Evolutionary conservation across 2,329 filamentous ascomycete genomes (phyloP).

Genomic region (Diaporthe helianthi): DNA sequence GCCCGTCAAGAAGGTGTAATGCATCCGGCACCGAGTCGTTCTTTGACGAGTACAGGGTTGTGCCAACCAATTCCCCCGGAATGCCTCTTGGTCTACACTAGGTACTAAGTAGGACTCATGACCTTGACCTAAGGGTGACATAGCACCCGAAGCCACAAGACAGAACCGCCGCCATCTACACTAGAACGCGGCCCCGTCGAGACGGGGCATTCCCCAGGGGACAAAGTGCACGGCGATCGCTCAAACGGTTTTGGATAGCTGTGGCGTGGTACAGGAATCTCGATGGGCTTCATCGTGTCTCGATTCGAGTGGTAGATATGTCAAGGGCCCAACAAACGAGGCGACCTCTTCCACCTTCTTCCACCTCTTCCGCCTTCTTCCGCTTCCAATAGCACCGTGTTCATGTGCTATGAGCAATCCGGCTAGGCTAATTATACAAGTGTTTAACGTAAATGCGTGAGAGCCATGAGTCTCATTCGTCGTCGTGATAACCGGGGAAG

Average conservation of each 20-base stretch:
- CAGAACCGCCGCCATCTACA: not conserved
- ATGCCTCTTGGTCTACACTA: not conserved
- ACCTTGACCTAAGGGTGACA: not conserved
- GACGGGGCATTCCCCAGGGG: not conserved
- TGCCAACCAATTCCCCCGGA: constrained; percentile 9
- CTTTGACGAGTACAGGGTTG: not conserved
- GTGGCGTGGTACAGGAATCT: not conserved
- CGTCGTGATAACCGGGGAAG: constrained; percentile 13
- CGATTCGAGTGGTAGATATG: constrained; percentile 11
- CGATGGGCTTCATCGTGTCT: constrained; percentile 16
- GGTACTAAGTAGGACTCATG: not conserved
- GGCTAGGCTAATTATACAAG: constrained; percentile 23
- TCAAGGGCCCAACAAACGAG: not conserved
- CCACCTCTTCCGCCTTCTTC: too few relatives aligned
- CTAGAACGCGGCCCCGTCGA: not conserved
- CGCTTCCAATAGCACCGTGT: not conserved
- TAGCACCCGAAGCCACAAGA: not conserved
- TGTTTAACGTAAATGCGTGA: constrained; percentile 20
- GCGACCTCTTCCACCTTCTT: too few relatives aligned
- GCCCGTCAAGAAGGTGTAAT: not conserved
- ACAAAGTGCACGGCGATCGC: not conserved
- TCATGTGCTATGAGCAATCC: constrained; percentile 2
- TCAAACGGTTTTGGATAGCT: not conserved
- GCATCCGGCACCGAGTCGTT: constrained; percentile 23
- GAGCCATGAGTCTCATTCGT: constrained; percentile 16